Evolutionary conservation across 495 filamentous ascomycete genomes (phyloP), one percentile per base, ranked within the genome.

Genomic region (Platismatia glauca): DNA sequence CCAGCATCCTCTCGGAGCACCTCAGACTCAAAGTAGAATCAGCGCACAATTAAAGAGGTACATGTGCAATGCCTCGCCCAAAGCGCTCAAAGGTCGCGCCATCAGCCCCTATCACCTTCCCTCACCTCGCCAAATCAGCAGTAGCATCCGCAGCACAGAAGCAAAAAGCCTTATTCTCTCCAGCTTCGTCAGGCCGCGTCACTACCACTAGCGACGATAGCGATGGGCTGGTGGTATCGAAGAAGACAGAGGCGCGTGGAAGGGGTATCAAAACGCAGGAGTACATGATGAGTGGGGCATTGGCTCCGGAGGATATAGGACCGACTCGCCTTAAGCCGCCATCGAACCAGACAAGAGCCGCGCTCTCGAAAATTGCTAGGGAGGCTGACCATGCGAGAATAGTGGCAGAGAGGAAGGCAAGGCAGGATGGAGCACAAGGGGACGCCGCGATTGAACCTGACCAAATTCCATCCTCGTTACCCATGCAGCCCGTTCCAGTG

Each of bases 51-150:
- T 15, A 18, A 24, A 34, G 18, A 33, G 48, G 20, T 8, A 4
- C 31, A 9, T 44, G 33, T 7, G 31, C 33, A 27, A 70, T 70
- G 68, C 68, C 68, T 57, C 68, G 68, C 46, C 68, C 68, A 44
- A 70, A 68, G 59, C 66, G 67, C 33, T 59, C 64, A 35, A 70
- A 68, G 56, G 46, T 70, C 27, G 64, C 67, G 38, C 68, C 61
- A 7, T 69, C 68, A 3, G 59, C 57, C 7, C 65, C 63, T 15
- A 53, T 57, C 65, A 58, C 33, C 15, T 55, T 55, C 7, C 44
- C 37, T 46, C 57, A 55, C 58, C 35, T 58, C 37, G 7, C 48
- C 34, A 58, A 63, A 48, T 37, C 58, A 33, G 37, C 53, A 44
- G n/a, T 59, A 24, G 56, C 39, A 22, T 60, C 46, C 18, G 12